Conservation (phyloP, 208 protist genomes). For the Leishmania lainsoni region DNA sequence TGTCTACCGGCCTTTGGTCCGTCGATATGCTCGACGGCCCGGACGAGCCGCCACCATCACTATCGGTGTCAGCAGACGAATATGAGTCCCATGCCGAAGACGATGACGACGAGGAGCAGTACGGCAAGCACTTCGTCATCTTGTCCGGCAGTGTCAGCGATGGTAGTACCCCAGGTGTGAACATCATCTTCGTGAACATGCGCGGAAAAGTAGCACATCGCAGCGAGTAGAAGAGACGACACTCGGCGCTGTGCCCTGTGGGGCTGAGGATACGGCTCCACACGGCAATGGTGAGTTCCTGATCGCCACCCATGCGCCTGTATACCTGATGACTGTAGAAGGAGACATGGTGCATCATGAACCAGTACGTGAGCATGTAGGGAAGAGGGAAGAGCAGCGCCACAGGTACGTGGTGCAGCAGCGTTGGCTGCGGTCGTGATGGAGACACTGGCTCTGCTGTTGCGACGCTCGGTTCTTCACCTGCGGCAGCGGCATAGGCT, state of each 20-base stretch:
- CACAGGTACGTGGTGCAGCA: constrained; percentile 7
- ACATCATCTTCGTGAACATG: constrained; percentile 70
- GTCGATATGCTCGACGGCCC: neutral
- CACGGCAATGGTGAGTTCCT: constrained; percentile 60
- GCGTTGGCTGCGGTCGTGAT: neutral
- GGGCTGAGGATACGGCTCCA: constrained; percentile 67
- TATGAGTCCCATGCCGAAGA: neutral
- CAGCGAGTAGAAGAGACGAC: constrained; percentile 65
- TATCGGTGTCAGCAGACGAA: neutral
- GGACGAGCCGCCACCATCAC: neutral
- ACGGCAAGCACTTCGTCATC: constrained; percentile 31
- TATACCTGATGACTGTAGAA: constrained; percentile 50
- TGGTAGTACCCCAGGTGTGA: constrained; percentile 51
- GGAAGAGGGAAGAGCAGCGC: constrained; percentile 38
- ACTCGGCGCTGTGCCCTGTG: constrained; percentile 60
- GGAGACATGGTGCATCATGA: constrained; percentile 63
- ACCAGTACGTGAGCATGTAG: constrained; percentile 58
- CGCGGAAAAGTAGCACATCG: constrained; percentile 44
- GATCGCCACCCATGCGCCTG: constrained; percentile 44
- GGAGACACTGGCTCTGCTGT: neutral
- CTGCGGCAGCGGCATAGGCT: neutral
- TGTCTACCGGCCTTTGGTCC: constrained; percentile 17
- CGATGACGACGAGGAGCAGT: constrained; percentile 7
- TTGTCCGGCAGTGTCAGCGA: constrained; percentile 39
- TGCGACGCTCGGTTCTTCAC: too few relatives aligned